Conservation (phyloP, 2,329 filamentous ascomycete species). For the Exophiala lecanii-corni region DNA sequence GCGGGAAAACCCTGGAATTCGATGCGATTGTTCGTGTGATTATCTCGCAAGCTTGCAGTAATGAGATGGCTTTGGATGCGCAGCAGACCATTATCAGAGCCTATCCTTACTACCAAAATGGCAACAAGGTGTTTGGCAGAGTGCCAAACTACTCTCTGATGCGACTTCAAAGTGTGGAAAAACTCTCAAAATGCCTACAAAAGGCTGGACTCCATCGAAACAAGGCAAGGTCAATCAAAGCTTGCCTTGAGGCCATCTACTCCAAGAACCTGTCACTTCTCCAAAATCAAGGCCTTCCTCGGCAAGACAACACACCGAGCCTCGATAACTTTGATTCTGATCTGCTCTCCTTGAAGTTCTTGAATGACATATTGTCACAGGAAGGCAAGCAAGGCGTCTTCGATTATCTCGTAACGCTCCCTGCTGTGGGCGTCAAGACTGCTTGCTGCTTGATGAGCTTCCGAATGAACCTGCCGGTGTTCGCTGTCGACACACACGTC, state of each 20-base stretch:
- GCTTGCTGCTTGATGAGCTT: constrained; percentile 61
- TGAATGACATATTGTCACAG: constrained; percentile 11
- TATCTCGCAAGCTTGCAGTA: constrained; percentile 22
- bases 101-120: constrained; percentile 23
- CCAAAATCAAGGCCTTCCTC: constrained; percentile 4
- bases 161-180: constrained; percentile 9
- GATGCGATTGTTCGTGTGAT: constrained; percentile 24
- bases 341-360: constrained; percentile 25
- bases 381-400: constrained; percentile 21
- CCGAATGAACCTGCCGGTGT: constrained; percentile 57
- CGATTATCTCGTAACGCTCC: constrained; percentile 28
- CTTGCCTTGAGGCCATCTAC: constrained; percentile 16
- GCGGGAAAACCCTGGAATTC: constrained; percentile 13
- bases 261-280: constrained; percentile 10
- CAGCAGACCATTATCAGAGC: constrained; percentile 18
- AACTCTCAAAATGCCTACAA: constrained; percentile 14
- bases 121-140: constrained; percentile 17
- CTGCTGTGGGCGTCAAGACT: constrained; percentile 60
- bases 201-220: constrained; percentile 13
- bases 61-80: constrained; percentile 20
- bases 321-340: constrained; percentile 24
- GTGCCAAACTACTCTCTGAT: constrained; percentile 26
- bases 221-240: constrained; percentile 15
- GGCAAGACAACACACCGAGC: constrained; percentile 11
- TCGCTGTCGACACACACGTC: constrained; percentile 64